A percentile compares a stretch with the other conserved stretches of the same genome.
phyloP scores from a whole-genome alignment of 1,284 basidiomycete species.

The Tilletia horrida region DNA sequence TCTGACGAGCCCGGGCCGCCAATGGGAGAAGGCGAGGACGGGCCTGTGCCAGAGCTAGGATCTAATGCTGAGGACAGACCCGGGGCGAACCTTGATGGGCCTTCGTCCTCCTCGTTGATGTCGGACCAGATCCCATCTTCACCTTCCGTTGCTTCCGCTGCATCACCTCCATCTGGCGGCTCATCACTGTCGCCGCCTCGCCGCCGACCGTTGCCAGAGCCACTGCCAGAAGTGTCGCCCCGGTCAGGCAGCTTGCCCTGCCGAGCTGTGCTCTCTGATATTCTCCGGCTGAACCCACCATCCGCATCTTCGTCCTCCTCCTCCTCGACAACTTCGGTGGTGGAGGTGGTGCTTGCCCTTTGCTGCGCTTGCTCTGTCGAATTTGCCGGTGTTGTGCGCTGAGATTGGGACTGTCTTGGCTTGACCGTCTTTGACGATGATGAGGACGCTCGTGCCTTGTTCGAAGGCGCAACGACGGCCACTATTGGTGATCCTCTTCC shows the following conservation, averaged over 20 bases:
- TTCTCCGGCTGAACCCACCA: neutral
- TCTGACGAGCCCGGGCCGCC: neutral
- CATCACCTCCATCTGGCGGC: neutral
- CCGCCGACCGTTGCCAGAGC: neutral
- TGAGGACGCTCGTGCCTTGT: neutral
- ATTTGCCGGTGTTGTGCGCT: neutral
- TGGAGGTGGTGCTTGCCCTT: neutral
- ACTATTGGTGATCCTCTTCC: neutral
- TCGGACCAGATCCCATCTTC: neutral
- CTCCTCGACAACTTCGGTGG: neutral
- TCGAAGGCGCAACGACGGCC: neutral
- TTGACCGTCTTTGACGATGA: too few relatives aligned
- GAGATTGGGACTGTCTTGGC: neutral
- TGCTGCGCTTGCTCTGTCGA: neutral
- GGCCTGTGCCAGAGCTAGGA: neutral
- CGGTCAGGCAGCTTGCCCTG: neutral
- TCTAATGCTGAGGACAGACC: neutral
- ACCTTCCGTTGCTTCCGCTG: neutral
- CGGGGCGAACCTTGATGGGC: neutral
- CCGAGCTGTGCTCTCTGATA: neutral
- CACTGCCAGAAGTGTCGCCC: neutral
- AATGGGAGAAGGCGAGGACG: neutral
- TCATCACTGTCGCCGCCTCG: neutral
- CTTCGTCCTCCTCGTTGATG: constrained; percentile 9
- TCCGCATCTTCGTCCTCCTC: neutral